phyloP scores from a whole-genome alignment of 225 moss, liverwort and hornwort genomes.

The Thuidium tamariscinum region DNA sequence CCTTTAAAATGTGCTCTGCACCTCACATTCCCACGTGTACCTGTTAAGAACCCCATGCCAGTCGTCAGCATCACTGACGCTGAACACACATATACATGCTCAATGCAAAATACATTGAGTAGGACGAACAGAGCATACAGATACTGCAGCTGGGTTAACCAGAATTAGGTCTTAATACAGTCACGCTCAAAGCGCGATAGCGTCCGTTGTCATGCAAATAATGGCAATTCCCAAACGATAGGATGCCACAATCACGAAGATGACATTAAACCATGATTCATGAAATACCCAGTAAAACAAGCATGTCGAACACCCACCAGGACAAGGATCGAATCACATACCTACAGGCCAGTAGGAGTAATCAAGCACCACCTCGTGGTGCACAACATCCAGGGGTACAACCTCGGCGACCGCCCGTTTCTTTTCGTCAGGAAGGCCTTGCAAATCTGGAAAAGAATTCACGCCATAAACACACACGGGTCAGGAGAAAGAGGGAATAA shows the following conservation, averaged over 20 bases:
- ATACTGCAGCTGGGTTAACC: background rate
- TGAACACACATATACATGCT: background rate
- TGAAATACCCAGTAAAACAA: background rate
- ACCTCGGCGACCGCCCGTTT: slow-evolving; percentile 29
- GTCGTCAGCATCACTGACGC: slow-evolving; percentile 19
- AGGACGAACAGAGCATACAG: background rate
- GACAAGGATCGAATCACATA: slow-evolving; percentile 13
- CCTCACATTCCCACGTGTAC: slow-evolving; percentile 30
- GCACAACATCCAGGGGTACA: slow-evolving; percentile 46
- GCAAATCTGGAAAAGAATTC: slow-evolving; percentile 1
- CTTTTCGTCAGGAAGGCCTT: slow-evolving; percentile 56
- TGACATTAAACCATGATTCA: background rate
- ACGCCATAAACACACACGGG: background rate
- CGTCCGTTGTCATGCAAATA: background rate
- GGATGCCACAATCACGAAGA: background rate
- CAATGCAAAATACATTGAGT: background rate
- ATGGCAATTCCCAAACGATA: background rate
- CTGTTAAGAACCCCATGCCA: slow-evolving; percentile 22
- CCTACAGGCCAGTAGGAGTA: slow-evolving; percentile 89
- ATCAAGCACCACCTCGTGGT: slow-evolving; percentile 71
- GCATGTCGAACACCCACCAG: background rate
- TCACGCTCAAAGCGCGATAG: background rate
- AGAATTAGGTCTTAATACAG: background rate
- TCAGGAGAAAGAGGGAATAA: background rate
- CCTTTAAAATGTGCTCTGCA: slow-evolving; percentile 91